A percentile compares a stretch with the other conserved stretches of the same genome.
Evolutionary conservation across 257 asterid species (phyloP).

Genomic region (Fraxinus americana): DNA sequence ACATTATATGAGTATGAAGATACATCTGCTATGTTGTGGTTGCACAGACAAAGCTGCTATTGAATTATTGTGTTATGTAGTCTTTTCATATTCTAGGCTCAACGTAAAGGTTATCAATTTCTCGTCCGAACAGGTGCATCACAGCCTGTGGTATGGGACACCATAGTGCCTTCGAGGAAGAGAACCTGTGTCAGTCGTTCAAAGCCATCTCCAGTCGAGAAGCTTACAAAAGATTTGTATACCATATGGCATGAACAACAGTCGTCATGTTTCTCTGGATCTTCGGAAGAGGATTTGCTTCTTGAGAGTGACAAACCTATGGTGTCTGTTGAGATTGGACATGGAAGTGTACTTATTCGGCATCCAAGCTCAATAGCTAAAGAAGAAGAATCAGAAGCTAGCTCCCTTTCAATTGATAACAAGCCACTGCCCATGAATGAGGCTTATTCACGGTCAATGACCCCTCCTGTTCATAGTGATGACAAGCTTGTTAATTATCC

Average conservation of each 20-base stretch:
- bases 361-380: slow-evolving; percentile 80
- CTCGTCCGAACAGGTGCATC: slow-evolving; percentile 61
- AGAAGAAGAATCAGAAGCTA: slow-evolving; percentile 98
- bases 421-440: slow-evolving; percentile 47
- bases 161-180: slow-evolving; percentile 86
- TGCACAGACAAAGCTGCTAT: not conserved
- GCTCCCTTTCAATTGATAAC: slow-evolving; percentile 87
- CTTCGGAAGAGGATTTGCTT: slow-evolving; percentile 92
- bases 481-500: slow-evolving; percentile 41
- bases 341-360: slow-evolving; percentile 94
- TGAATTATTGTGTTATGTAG: not conserved
- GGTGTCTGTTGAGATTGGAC: slow-evolving; percentile 98
- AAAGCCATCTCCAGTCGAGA: slow-evolving; percentile 83
- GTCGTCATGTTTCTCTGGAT: slow-evolving; percentile 73
- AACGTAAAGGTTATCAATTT: slow-evolving; percentile 9
- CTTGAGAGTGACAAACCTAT: slow-evolving; percentile 81
- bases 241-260: slow-evolving; percentile 90
- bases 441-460: slow-evolving; percentile 39
- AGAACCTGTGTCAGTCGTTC: slow-evolving; percentile 81
- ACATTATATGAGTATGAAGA: not conserved
- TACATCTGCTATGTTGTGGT: not conserved
- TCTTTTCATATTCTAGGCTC: slow-evolving; percentile 12
- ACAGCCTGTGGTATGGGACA: slow-evolving; percentile 70
- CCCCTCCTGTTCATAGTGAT: slow-evolving; percentile 47
- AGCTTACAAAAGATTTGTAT: slow-evolving; percentile 82